phyloP scores from a whole-genome alignment of 1,139 yeast genomes.

The Taiozyma sp. region DNA sequence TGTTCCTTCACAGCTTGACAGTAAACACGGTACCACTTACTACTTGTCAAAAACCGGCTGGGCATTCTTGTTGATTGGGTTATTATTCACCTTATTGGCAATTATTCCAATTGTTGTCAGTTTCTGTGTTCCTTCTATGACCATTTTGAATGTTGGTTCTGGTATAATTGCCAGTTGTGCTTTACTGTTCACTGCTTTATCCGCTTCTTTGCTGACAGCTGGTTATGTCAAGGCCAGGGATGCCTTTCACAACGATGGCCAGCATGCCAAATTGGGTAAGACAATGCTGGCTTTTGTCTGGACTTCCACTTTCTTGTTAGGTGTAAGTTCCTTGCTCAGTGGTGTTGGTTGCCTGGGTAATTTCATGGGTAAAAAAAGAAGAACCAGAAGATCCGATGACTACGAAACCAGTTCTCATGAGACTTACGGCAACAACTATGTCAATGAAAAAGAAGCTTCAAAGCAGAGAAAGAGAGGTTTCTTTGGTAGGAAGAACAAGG shows the following conservation, averaged over 20 bases:
- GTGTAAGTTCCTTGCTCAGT: slow-evolving; percentile 28
- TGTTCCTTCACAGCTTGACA: slow-evolving; percentile 44
- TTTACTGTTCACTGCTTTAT: slow-evolving; percentile 46
- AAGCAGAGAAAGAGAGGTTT: slow-evolving; percentile 11
- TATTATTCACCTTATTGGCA: slow-evolving; percentile 50
- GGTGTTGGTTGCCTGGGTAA: slow-evolving; percentile 19
- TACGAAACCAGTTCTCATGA: slow-evolving; percentile 22
- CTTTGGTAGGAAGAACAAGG: slow-evolving; percentile 11
- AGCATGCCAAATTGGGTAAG: slow-evolving; percentile 46
- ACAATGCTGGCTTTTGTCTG: slow-evolving; percentile 60
- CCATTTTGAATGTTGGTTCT: slow-evolving; percentile 9
- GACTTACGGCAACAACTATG: slow-evolving; percentile 22
- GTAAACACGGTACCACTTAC: slow-evolving; percentile 45
- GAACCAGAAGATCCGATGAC: slow-evolving; percentile 12
- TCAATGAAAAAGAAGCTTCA: slow-evolving; percentile 12
- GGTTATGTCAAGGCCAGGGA: slow-evolving; percentile 57
- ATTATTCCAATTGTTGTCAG: slow-evolving; percentile 34
- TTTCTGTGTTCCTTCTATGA: slow-evolving; percentile 26
- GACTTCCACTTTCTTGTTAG: slow-evolving; percentile 48
- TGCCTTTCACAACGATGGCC: slow-evolving; percentile 44
- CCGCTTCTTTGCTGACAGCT: slow-evolving; percentile 62
- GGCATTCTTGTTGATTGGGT: slow-evolving; percentile 59
- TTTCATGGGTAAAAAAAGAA: slow-evolving; percentile 8
- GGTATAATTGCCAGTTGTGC: slow-evolving; percentile 29
- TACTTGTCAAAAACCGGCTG: slow-evolving; percentile 63